Evolutionary conservation across 768 basidiomycete genomes (phyloP).

Genomic region (Guyanaporus albipodus): DNA sequence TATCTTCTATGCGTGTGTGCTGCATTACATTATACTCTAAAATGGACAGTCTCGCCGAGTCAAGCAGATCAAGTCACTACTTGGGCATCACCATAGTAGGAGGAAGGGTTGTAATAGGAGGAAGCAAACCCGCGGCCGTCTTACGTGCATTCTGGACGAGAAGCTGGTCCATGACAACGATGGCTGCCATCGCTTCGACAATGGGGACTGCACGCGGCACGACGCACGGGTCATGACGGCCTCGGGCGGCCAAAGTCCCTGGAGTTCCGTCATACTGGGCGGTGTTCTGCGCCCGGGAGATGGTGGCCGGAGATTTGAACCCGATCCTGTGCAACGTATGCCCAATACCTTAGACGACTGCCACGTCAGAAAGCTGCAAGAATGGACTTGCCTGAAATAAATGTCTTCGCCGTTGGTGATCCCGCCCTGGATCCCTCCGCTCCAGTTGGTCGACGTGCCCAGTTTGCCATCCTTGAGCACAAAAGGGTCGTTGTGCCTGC

Average conservation of each 20-base stretch:
- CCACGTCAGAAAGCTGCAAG: background rate
- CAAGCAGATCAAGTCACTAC: slow-evolving; percentile 10
- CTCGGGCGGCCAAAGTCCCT: slow-evolving; percentile 85
- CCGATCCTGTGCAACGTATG: slow-evolving; percentile 59
- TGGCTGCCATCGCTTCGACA: slow-evolving; percentile 95
- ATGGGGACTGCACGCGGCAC: slow-evolving; percentile 97
- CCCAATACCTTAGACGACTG: slow-evolving; percentile 6
- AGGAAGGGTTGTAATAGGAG: slow-evolving; percentile 83
- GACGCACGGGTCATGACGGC: slow-evolving; percentile 96
- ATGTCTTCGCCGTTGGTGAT: slow-evolving; percentile 97
- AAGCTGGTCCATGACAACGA: slow-evolving; percentile 93
- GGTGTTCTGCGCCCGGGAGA: slow-evolving; percentile 86
- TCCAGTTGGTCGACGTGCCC: slow-evolving; percentile 90
- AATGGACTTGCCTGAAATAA: slow-evolving; percentile 78
- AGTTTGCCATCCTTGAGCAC: slow-evolving; percentile 65
- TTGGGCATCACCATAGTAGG: slow-evolving; percentile 82
- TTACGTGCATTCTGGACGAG: slow-evolving; percentile 84
- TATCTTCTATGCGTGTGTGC: slow-evolving; percentile 8
- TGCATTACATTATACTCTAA: background rate
- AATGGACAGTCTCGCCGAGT: background rate
- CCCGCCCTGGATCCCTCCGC: slow-evolving; percentile 95
- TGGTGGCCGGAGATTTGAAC: slow-evolving; percentile 98
- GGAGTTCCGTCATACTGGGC: slow-evolving; percentile 91
- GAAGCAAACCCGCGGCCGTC: slow-evolving; percentile 71
- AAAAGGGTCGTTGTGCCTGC: slow-evolving; percentile 91